Evolutionary conservation across 2,329 filamentous ascomycete genomes (phyloP), one percentile per base, ranked within the genome.

Genomic region (Chrysoporthe deuterocubensis): DNA sequence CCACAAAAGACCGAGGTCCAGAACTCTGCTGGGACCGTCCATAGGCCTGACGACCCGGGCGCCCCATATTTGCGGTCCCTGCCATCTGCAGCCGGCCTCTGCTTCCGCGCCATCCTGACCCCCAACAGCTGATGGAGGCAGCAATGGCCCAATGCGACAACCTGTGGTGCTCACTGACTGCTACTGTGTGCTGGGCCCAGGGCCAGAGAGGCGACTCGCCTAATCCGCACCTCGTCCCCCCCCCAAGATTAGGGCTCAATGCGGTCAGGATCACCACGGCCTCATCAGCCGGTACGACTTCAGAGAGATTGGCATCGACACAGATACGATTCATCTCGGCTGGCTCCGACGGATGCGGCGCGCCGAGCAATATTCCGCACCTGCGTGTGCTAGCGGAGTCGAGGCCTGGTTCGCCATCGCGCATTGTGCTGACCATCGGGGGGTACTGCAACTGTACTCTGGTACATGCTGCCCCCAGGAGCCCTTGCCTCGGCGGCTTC

Each of bases 331-430:
- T 64, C 67, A 66, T 62, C 64, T 66, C 63, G 67, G 67, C 67
- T 66, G 54, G 67, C 67, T 66, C 65, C 67, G 65, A 59, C 64
- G 64, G 54, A 21, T 65, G 54, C 21, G 21, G 34, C n/a, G 63
- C 50, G 57, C 64, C 58, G 59, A 61, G 43, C 26, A 61, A 48
- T 48, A 18, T 61, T n/a, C 59, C 59, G 59, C 54, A 40, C 11
- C 3, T 54, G 26, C 4, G 26, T 57, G 3, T 57, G 54, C 32
- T 57, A 32, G 54, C 34, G 16, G 54, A 57, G 54, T 57, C 54
- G 16, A 57, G 18, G 32, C 34, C 13, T 40, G 54, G 54, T 40
- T 57, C 18, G 54, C 37, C 52, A 56, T 56, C 32, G 14, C 32
- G 52, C 16, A 56, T 16, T 57, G 32, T 57, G 54, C 32, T 48